A percentile compares a stretch with the other conserved stretches of the same genome.
These are phyloP conservation scores for Phytophthora pisi DNA, from an alignment of 352 stramenopile species.

Conservation along the genomic window DNA sequence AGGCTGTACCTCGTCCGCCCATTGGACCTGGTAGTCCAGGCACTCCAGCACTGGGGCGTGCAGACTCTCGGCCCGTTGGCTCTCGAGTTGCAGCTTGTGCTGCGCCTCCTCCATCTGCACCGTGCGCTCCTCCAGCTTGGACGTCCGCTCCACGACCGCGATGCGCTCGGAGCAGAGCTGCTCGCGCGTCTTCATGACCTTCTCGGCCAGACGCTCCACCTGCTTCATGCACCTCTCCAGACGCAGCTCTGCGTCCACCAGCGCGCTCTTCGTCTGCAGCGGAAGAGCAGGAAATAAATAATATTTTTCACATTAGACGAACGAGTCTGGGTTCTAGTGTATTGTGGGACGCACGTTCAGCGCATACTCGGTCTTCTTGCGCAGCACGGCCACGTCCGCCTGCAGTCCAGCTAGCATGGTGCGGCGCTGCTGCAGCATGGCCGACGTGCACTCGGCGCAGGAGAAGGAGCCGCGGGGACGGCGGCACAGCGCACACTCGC, in stretches of 20 bases:
- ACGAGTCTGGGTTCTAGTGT: neutral
- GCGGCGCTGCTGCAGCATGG: slow-evolving; percentile 75
- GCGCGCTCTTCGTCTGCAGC: slow-evolving; percentile 49
- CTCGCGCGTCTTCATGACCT: slow-evolving; percentile 76
- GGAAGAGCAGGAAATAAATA: slow-evolving; percentile 1
- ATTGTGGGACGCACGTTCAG: slow-evolving; percentile 51
- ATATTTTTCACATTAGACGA: slow-evolving; percentile 1
- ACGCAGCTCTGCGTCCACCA: slow-evolving; percentile 59
- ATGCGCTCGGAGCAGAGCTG: slow-evolving; percentile 74
- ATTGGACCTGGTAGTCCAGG: slow-evolving; percentile 73
- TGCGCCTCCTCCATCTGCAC: slow-evolving; percentile 49
- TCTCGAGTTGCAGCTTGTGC: slow-evolving; percentile 44
- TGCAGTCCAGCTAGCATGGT: slow-evolving; percentile 79
- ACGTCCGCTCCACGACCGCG: slow-evolving; percentile 58
- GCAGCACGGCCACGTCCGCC: slow-evolving; percentile 78
- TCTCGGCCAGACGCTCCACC: slow-evolving; percentile 60
- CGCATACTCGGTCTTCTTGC: slow-evolving; percentile 77
- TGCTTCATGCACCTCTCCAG: slow-evolving; percentile 59
- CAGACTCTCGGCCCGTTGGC: slow-evolving; percentile 37
- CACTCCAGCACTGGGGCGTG: slow-evolving; percentile 63
- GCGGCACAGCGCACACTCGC: slow-evolving; percentile 68
- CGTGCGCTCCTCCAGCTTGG: slow-evolving; percentile 53
- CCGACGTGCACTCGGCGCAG: slow-evolving; percentile 69
- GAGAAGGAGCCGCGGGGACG: slow-evolving; percentile 54
- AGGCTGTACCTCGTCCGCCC: slow-evolving; percentile 52